These are phyloP conservation scores for Trichopus zeylanicus DNA, from an alignment of 116 monocot genomes.

Conservation along the genomic window DNA sequence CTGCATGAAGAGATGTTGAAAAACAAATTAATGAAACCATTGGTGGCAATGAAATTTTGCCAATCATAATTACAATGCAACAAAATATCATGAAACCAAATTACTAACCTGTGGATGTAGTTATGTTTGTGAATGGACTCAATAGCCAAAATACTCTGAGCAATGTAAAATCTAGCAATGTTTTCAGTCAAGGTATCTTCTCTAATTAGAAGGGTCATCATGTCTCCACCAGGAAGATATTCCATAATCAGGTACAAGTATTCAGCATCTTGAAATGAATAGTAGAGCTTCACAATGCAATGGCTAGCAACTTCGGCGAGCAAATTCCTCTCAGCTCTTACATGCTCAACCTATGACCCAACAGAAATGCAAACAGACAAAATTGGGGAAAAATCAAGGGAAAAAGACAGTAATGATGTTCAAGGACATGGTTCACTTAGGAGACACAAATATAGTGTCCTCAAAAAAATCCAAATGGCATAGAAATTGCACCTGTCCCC, in stretches of 20 bases:
- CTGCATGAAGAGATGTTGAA: constrained; percentile 25
- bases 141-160: constrained; percentile 80
- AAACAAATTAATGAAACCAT: not conserved
- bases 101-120: constrained; percentile 87
- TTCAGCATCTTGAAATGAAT: constrained; percentile 95
- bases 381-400: not conserved
- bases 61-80: not conserved
- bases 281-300: constrained; percentile 95
- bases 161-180: constrained; percentile 93
- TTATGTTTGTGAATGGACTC: constrained; percentile 96
- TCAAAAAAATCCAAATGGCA: not conserved
- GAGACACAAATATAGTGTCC: not conserved
- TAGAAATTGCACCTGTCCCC: constrained; percentile 73
- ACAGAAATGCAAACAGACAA: not conserved
- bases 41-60: not conserved
- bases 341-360: constrained; percentile 78
- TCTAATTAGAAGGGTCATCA: constrained; percentile 96
- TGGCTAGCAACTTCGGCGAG: constrained; percentile 97
- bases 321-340: constrained; percentile 88
- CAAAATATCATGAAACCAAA: not conserved
- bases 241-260: constrained; percentile 92
- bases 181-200: constrained; percentile 88
- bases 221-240: constrained; percentile 96
- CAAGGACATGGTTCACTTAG: not conserved
- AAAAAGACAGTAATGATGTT: not conserved